phyloP scores from a whole-genome alignment of 2,329 filamentous ascomycete genomes.

The Periconia sp. region DNA sequence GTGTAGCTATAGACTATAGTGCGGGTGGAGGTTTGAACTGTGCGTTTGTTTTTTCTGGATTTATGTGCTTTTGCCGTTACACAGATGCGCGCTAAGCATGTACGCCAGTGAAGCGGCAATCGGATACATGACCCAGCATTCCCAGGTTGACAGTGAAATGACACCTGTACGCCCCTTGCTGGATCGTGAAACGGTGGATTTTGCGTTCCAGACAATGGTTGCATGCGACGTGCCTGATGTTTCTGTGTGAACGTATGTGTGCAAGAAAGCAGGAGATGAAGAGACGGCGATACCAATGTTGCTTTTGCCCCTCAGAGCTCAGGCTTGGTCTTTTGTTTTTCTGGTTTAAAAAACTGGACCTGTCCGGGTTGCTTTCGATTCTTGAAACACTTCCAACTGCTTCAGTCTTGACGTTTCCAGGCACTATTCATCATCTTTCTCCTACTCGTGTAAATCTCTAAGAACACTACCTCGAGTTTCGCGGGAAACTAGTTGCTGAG shows the following conservation, averaged over 20 bases:
- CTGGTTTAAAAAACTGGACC: not conserved
- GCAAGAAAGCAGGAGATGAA: not conserved
- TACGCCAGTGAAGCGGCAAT: not conserved
- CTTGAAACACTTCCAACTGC: not conserved
- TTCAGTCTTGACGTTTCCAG: not conserved
- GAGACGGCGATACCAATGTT: not conserved
- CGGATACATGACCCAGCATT: not conserved
- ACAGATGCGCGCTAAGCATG: not conserved
- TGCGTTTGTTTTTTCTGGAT: not conserved
- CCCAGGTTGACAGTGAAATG: not conserved
- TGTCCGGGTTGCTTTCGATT: not conserved
- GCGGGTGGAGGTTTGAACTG: not conserved
- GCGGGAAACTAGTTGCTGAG: too few species aligned
- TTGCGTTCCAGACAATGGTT: not conserved
- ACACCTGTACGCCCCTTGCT: not conserved
- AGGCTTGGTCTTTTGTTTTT: not conserved
- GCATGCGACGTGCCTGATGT: not conserved
- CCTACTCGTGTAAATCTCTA: too few species aligned
- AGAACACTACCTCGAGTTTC: too few species aligned
- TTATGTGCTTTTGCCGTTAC: not conserved
- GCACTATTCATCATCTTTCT: not conserved
- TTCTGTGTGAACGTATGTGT: not conserved
- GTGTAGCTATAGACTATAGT: not conserved
- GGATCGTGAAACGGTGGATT: not conserved
- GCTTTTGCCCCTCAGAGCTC: not conserved